Percentiles rank a stretch among this genome's conserved stretches.
phyloP scores from a whole-genome alignment of 306 rosid species.

The Lathyrus aphaca region DNA sequence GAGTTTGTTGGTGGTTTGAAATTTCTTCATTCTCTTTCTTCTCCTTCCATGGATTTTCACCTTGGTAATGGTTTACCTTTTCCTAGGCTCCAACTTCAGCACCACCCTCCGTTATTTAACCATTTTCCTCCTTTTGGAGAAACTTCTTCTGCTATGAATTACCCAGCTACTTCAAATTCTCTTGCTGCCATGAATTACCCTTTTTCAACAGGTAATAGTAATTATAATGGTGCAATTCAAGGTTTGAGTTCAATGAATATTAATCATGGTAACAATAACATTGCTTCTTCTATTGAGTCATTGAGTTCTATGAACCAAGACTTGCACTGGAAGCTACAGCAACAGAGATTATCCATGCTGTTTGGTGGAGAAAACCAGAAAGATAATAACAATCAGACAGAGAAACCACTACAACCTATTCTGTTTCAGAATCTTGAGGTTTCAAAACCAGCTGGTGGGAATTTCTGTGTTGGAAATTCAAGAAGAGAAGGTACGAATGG shows the following conservation, averaged over 20 bases:
- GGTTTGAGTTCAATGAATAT: constrained; percentile 59
- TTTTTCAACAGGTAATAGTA: constrained; percentile 29
- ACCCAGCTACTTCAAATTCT: constrained; percentile 44
- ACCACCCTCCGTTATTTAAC: constrained; percentile 36
- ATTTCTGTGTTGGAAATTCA: constrained; percentile 34
- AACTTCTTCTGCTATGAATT: constrained; percentile 38
- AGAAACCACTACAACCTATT: constrained; percentile 55
- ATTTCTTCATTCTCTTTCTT: constrained; percentile 66
- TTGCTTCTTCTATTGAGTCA: constrained; percentile 85
- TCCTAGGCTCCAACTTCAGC: constrained; percentile 54
- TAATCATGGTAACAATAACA: constrained; percentile 33
- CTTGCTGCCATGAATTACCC: constrained; percentile 51
- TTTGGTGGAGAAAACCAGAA: constrained; percentile 52
- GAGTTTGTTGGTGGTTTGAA: constrained; percentile 58
- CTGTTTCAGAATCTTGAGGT: constrained; percentile 65
- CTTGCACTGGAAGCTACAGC: constrained; percentile 95
- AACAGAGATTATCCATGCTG: constrained; percentile 75
- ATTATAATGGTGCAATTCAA: constrained; percentile 42
- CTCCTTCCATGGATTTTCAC: constrained; percentile 78
- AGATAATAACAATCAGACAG: constrained; percentile 41
- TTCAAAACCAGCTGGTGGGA: constrained; percentile 36
- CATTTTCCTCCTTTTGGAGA: constrained; percentile 57
- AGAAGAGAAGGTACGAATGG: constrained; percentile 45
- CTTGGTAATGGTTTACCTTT: constrained; percentile 50
- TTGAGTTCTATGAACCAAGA: constrained; percentile 91